phyloP scores from a whole-genome alignment of 257 asterid species.

The Forsythia suspensa region DNA sequence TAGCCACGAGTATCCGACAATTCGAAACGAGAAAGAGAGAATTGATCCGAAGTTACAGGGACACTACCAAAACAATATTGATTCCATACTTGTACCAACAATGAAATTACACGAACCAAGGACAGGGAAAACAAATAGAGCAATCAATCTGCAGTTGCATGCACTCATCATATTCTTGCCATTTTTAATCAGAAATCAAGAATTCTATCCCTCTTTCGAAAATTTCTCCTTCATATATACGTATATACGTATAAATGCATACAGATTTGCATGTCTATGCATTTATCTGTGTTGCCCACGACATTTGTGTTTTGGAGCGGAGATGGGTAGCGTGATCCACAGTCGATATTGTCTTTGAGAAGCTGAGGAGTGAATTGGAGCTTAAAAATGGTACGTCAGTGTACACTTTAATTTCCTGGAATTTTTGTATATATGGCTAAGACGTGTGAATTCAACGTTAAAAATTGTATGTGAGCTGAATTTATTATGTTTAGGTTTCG shows the following conservation, averaged over 20 bases:
- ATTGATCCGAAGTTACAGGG: constrained; percentile 59
- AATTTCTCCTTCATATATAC: not conserved
- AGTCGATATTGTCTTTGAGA: constrained; percentile 5
- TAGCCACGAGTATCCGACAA: constrained; percentile 58
- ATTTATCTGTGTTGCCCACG: not conserved
- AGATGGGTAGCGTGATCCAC: not conserved
- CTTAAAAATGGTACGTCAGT: constrained; percentile 46
- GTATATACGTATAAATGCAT: not conserved
- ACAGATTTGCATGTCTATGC: not conserved
- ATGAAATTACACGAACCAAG: constrained; percentile 29
- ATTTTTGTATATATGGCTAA: not conserved
- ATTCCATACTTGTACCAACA: not conserved
- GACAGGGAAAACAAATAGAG: constrained; percentile 23
- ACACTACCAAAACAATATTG: constrained; percentile 23
- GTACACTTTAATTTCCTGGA: not conserved
- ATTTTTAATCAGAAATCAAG: not conserved
- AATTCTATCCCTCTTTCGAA: not conserved
- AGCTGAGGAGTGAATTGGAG: constrained; percentile 23
- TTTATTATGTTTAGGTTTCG: not conserved
- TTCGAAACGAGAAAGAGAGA: constrained; percentile 34
- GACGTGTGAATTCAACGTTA: not conserved
- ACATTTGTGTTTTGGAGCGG: not conserved
- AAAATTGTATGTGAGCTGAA: not conserved
- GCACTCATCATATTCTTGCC: not conserved
- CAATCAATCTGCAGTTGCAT: constrained; percentile 24